A percentile compares a stretch with the other conserved stretches of the same genome.
phyloP scores from a whole-genome alignment of 768 basidiomycete genomes.

The Leucogyrophana mollusca region DNA sequence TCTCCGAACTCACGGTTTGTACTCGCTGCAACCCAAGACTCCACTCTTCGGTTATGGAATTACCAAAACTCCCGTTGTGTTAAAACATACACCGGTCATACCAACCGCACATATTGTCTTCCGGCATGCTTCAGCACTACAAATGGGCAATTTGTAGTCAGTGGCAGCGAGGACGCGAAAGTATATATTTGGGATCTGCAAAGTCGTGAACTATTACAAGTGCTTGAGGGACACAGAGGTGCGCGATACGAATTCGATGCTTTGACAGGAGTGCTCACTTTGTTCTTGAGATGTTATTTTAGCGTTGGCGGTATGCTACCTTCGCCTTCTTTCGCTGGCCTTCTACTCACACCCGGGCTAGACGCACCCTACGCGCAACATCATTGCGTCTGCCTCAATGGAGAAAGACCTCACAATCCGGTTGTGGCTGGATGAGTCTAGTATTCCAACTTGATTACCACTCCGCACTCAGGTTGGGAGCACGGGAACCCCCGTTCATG shows the following conservation, averaged over 20 bases:
- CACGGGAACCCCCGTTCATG: too few relatives aligned
- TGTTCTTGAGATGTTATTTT: constrained; percentile 55
- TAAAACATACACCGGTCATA: constrained; percentile 89
- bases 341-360: constrained; percentile 29
- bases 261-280: constrained; percentile 2
- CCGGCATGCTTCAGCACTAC: constrained; percentile 62
- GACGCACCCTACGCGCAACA: constrained; percentile 72
- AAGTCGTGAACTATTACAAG: constrained; percentile 70
- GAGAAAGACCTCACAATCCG: constrained; percentile 86
- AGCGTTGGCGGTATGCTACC: constrained; percentile 63
- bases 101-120: constrained; percentile 82
- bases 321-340: constrained; percentile 4
- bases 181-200: constrained; percentile 91
- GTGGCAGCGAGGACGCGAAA: constrained; percentile 89
- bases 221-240: constrained; percentile 83
- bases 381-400: constrained; percentile 87
- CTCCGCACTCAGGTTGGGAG: too few relatives aligned
- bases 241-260: neutral
- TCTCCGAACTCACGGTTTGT: constrained; percentile 91
- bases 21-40: constrained; percentile 90
- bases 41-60: constrained; percentile 93
- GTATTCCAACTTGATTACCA: too few relatives aligned
- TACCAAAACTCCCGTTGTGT: constrained; percentile 87
- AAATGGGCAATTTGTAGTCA: constrained; percentile 68
- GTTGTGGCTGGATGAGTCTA: constrained; percentile 72